These are phyloP conservation scores for Globisporangium cylindrosporum DNA, from an alignment of 352 stramenopile species.

Conservation along the genomic window DNA sequence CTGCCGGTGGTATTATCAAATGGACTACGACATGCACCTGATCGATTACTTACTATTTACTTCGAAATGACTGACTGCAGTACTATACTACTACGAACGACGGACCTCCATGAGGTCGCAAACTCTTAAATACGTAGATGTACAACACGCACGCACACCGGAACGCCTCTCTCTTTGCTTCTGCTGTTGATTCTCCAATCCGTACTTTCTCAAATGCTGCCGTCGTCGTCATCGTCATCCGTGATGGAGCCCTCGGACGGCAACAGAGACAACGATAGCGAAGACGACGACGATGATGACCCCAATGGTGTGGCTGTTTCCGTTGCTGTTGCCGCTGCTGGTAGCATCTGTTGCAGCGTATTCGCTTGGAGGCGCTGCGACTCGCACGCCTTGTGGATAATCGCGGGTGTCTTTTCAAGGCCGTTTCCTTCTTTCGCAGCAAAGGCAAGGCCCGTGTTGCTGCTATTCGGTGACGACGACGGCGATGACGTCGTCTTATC, in stretches of 20 bases:
- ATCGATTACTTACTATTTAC: background rate
- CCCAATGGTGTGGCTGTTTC: background rate
- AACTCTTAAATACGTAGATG: background rate
- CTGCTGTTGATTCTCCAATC: too few relatives aligned
- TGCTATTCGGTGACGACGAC: background rate
- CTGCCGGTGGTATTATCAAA: background rate
- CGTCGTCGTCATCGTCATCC: constrained; percentile 13
- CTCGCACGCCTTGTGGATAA: constrained; percentile 11
- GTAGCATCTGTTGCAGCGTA: background rate
- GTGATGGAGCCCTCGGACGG: constrained; percentile 9
- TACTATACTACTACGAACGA: background rate
- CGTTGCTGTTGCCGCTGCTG: background rate
- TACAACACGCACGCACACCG: background rate
- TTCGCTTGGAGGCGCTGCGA: constrained; percentile 6
- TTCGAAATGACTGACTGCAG: background rate
- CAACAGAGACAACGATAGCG: background rate
- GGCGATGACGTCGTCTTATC: constrained; percentile 7
- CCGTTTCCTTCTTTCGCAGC: background rate
- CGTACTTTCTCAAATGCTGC: constrained; percentile 13
- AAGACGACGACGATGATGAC: background rate
- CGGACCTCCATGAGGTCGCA: background rate
- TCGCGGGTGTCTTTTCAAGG: background rate
- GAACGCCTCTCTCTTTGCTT: background rate
- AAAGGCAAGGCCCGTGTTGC: too few relatives aligned
- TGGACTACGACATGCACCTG: background rate